Conservation (phyloP, 176 grass and related monocot genomes). For the Pontederia paniculata region DNA sequence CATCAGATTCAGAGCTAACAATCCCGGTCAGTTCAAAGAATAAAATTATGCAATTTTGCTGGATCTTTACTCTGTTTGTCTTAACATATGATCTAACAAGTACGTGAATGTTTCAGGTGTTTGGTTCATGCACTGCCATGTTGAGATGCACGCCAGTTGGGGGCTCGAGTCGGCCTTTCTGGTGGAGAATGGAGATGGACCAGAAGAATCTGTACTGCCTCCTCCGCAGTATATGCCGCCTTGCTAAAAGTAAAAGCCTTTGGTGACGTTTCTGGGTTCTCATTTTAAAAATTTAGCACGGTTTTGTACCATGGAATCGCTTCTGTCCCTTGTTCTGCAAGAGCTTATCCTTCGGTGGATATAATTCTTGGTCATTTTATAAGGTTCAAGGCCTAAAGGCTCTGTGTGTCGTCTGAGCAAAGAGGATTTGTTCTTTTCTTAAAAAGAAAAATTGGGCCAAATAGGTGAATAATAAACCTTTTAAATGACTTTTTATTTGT, state of each 20-base stretch:
- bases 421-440: too few species aligned
- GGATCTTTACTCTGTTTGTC: background rate
- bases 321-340: too few species aligned
- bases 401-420: too few species aligned
- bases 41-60: background rate
- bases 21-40: constrained; percentile 12
- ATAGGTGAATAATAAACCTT: too few species aligned
- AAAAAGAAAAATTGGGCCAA: too few species aligned
- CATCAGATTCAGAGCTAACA: constrained; percentile 46
- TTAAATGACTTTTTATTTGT: too few species aligned
- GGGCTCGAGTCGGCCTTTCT: constrained; percentile 50
- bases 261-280: too few species aligned
- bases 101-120: constrained; percentile 23
- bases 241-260: constrained; percentile 14
- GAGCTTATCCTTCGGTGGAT: too few species aligned
- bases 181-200: constrained; percentile 34
- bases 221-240: constrained; percentile 42
- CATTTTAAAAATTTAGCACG: too few species aligned
- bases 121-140: constrained; percentile 61
- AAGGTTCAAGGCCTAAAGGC: too few species aligned
- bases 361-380: too few species aligned
- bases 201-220: constrained; percentile 28
- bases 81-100: background rate
- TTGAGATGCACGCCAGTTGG: constrained; percentile 49
- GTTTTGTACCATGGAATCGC: too few species aligned